A percentile compares a stretch with the other conserved stretches of the same genome.
phyloP scores from a whole-genome alignment of 306 rosid species.

The Trichosanthes cucumerina region DNA sequence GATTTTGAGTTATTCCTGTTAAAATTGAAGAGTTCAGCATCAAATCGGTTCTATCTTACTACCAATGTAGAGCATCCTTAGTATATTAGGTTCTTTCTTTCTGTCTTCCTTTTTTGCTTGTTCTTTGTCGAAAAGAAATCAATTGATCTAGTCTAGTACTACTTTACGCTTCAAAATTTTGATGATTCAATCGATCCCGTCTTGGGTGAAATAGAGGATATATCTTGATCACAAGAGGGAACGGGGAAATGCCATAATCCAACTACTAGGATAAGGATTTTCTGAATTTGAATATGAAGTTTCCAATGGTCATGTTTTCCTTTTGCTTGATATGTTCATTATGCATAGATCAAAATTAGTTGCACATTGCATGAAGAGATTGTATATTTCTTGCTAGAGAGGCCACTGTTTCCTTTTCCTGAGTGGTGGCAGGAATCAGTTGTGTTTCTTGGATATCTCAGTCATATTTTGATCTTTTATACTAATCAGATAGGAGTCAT shows the following conservation, averaged over 20 bases:
- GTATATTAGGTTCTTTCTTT: neutral
- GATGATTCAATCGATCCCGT: neutral
- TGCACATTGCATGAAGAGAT: neutral
- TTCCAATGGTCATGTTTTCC: neutral
- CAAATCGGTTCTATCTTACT: neutral
- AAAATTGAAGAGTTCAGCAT: neutral
- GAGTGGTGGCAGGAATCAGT: neutral
- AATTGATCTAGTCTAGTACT: neutral
- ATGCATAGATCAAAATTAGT: neutral
- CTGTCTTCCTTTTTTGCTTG: neutral
- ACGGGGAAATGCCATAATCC: neutral
- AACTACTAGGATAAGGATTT: neutral
- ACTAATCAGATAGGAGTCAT: too few relatives aligned
- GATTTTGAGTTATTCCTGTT: neutral
- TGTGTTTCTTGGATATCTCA: neutral
- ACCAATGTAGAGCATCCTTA: neutral
- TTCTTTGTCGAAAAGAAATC: neutral
- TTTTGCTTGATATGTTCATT: neutral
- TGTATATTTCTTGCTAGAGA: neutral
- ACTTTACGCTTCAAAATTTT: neutral
- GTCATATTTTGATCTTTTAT: neutral
- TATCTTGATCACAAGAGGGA: neutral
- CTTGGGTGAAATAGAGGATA: neutral
- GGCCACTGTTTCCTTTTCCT: neutral
- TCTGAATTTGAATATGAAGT: neutral